Evolutionary conservation across 2,329 filamentous ascomycete species (phyloP).

Genomic region (Sodiomyces alkalinus): DNA sequence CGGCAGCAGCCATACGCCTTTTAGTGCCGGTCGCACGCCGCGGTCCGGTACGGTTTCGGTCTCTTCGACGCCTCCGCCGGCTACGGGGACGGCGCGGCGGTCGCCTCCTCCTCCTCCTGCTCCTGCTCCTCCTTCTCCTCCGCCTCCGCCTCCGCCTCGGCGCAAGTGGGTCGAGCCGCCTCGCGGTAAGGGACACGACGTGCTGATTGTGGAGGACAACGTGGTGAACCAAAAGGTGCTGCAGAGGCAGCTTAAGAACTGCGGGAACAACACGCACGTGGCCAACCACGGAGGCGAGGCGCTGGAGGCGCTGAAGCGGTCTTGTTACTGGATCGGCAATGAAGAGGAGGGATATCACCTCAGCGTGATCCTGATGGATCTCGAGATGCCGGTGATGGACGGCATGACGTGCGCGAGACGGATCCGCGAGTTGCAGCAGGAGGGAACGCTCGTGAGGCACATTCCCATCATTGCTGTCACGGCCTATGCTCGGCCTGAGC

Average conservation of each 20-base stretch:
- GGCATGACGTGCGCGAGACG: constrained; percentile 56
- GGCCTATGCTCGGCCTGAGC: constrained; percentile 61
- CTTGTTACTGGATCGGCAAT: constrained; percentile 38
- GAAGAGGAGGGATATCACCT: constrained; percentile 35
- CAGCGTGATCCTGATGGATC: constrained; percentile 61
- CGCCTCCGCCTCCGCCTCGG: too few relatives aligned
- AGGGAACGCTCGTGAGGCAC: constrained; percentile 45
- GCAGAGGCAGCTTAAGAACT: constrained; percentile 43
- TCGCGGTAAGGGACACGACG: constrained; percentile 24
- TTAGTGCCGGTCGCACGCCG: constrained; percentile 16
- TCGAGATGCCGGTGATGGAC: constrained; percentile 77
- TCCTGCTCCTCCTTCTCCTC: not conserved
- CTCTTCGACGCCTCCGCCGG: constrained; percentile 4
- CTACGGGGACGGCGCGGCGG: constrained; percentile 1
- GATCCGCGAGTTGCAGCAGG: constrained; percentile 52
- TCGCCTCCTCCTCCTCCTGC: not conserved
- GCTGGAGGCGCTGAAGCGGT: constrained; percentile 38
- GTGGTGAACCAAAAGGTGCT: constrained; percentile 52
- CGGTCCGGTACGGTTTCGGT: not conserved
- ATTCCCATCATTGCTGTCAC: constrained; percentile 76
- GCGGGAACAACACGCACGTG: constrained; percentile 44
- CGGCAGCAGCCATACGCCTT: constrained; percentile 19
- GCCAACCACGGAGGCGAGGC: constrained; percentile 52
- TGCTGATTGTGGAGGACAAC: constrained; percentile 55
- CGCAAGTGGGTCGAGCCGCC: constrained; percentile 13